Evolutionary conservation across 1,284 basidiomycete genomes (phyloP).

Genomic region (Puccinia brachypodii): DNA sequence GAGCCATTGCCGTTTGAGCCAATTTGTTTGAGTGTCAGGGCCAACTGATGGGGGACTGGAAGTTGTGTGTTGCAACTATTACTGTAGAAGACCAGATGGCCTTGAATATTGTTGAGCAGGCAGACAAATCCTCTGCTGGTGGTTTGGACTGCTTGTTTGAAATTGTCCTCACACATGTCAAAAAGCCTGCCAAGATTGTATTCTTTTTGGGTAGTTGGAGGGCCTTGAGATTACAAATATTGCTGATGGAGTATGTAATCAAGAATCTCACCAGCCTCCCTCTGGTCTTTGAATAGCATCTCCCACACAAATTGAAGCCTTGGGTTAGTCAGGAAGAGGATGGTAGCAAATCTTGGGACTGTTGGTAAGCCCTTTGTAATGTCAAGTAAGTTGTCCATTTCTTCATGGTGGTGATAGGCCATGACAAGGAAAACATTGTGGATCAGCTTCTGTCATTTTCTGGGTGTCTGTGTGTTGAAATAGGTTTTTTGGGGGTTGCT

Average conservation of each 20-base stretch:
- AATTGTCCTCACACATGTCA: neutral
- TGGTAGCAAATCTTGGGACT: neutral
- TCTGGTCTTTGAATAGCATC: neutral
- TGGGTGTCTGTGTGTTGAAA: neutral
- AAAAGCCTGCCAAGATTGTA: neutral
- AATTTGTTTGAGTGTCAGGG: too few relatives aligned
- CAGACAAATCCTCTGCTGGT: neutral
- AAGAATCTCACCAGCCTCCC: neutral
- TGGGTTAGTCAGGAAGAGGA: neutral
- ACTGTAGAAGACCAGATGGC: neutral
- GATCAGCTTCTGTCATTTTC: neutral
- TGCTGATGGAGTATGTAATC: neutral
- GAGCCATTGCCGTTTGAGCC: constrained; percentile 19
- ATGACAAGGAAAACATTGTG: neutral
- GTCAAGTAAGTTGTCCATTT: neutral
- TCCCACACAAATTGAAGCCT: neutral
- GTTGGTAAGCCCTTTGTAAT: neutral
- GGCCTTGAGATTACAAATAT: neutral
- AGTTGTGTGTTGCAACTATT: neutral
- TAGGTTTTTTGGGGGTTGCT: neutral
- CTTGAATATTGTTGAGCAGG: neutral
- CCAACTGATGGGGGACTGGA: neutral
- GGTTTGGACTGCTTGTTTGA: neutral
- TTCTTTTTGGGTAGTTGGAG: neutral
- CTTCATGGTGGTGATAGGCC: neutral